phyloP scores from a whole-genome alignment of 176 grass and related monocot genomes.

The Luzula sylvatica region DNA sequence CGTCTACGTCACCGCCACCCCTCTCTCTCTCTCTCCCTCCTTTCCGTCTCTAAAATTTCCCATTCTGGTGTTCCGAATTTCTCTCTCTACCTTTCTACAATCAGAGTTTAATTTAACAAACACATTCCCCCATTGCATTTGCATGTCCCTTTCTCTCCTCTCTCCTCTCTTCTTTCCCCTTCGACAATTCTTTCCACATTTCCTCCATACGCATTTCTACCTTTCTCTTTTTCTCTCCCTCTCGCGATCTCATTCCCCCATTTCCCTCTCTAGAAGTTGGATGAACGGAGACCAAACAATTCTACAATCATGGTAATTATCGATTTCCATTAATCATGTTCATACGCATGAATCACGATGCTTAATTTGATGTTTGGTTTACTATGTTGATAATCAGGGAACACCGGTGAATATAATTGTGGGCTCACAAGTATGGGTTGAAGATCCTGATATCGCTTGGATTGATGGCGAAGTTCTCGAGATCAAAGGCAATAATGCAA shows the following conservation, averaged over 20 bases:
- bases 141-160: conserved; percentile 40
- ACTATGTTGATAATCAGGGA: conserved; percentile 34
- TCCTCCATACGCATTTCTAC: conserved; percentile 2
- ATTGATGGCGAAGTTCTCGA: conserved; percentile 65
- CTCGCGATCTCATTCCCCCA: neutral
- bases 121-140: conserved; percentile 39
- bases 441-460: conserved; percentile 61
- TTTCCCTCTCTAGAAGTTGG: conserved; percentile 14
- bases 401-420: conserved; percentile 94
- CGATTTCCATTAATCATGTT: neutral
- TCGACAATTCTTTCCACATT: neutral
- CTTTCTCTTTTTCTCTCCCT: neutral
- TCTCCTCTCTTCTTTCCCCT: conserved; percentile 15
- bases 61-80: neutral
- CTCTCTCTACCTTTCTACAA: conserved; percentile 18
- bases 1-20: conserved; percentile 8
- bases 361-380: conserved; percentile 16
- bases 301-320: conserved; percentile 16
- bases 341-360: conserved; percentile 1
- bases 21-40: neutral
- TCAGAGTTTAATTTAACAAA: conserved; percentile 21
- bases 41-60: conserved; percentile 17
- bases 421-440: conserved; percentile 84
- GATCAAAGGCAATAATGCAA: conserved; percentile 56
- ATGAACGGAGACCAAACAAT: conserved; percentile 22